Base-by-base conservation (phyloP, 2,329 filamentous ascomycete genomes). In the Rugonectria rugulosa region DNA sequence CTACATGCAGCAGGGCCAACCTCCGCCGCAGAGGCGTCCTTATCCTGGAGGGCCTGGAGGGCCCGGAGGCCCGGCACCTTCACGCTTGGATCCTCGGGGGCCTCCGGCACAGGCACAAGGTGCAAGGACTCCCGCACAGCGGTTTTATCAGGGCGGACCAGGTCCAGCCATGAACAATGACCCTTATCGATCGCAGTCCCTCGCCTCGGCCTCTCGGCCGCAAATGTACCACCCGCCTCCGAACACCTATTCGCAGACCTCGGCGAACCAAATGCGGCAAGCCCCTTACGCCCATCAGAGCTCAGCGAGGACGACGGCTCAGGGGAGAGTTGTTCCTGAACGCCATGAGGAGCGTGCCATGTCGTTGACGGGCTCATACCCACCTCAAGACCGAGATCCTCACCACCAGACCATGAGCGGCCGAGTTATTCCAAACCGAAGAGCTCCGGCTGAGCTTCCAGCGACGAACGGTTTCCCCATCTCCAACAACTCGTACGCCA, bases 351-450 rank as follows among this genome's bases (percentile, higher is more conserved):
- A 98, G 73, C 86, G 95, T 54, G 88, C 95, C 60, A 98, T 98
- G 95, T 97, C 94, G 40, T 89, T 99, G 88, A 95, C 89, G 5
- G 91, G 90, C 9, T 90, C 73, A 17, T 81, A 78, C 57, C 72
- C 92, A 64, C 82, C 88, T 3, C 82, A 89, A 49, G 91, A 96
- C 65, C 83, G 85, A 57, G 89, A 90, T 67, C 80, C 92, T 38
- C 89, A 95, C 72, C 94, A 97, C 72, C 94, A 97, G 74, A 97
- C 93, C 6, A 96, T 94, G 86, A 96, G 91, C 70, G 95, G 95
- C 42, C 86, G 95, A 63, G 83, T 96, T 17, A 96, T 99, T 63
- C 95, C 95, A 3, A 90, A 88, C 67, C 84, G 74, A 81, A 79
- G 77, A 67, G 78, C 73, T 53, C 80, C 73, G 55, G 73, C 70